These are phyloP conservation scores for Populus ilicifolia DNA, from an alignment of 345 rosid genomes.

Conservation along the genomic window DNA sequence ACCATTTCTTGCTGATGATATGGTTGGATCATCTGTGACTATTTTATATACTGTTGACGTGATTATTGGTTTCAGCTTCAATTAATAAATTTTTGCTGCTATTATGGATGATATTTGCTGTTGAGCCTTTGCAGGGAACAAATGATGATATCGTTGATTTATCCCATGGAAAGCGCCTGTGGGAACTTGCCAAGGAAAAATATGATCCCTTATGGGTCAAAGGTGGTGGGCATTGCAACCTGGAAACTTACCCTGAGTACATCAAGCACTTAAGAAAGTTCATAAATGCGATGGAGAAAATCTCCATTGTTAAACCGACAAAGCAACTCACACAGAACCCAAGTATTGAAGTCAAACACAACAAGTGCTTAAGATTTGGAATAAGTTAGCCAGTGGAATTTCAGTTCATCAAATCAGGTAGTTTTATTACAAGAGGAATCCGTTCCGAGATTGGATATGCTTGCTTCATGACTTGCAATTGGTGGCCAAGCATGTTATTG, in stretches of 20 bases:
- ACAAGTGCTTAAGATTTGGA: conserved; percentile 41
- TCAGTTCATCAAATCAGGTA: conserved; percentile 8
- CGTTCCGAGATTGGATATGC: conserved; percentile 2
- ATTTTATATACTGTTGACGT: neutral
- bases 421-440: conserved; percentile 3
- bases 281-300: conserved; percentile 87
- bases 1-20: neutral
- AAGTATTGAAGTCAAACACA: conserved; percentile 61
- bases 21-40: neutral
- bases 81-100: neutral
- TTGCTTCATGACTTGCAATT: conserved; percentile 9
- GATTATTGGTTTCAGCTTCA: neutral
- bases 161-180: conserved; percentile 83
- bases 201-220: conserved; percentile 94
- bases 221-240: conserved; percentile 98
- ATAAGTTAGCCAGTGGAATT: conserved; percentile 35
- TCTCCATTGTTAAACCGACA: conserved; percentile 50
- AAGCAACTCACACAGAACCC: conserved; percentile 40
- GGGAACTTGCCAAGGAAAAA: conserved; percentile 91
- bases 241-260: conserved; percentile 89
- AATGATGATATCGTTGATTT: conserved; percentile 81
- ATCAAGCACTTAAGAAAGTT: conserved; percentile 79
- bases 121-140: conserved; percentile 67
- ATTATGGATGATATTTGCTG: neutral
- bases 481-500: conserved; percentile 11